phyloP scores from a whole-genome alignment of 352 stramenopile species.

The Albugo laibachii region DNA sequence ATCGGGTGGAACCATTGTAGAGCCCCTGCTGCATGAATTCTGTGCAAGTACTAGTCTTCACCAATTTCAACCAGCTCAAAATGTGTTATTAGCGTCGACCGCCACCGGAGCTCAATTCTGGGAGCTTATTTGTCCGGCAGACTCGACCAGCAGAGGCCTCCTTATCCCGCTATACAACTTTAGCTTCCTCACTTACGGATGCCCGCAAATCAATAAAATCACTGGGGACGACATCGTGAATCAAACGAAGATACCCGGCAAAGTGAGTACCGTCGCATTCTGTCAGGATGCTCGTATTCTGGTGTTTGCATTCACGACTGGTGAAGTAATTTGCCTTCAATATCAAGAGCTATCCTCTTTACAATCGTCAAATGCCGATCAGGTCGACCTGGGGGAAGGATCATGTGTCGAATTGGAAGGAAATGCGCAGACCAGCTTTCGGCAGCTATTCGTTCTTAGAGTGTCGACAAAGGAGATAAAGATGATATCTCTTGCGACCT shows the following conservation, averaged over 20 bases:
- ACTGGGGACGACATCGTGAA: too few relatives aligned
- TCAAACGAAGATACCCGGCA: not conserved
- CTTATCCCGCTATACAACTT: constrained; percentile 18
- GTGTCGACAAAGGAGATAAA: constrained; percentile 36
- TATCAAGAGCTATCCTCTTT: constrained; percentile 5
- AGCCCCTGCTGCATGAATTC: constrained; percentile 34
- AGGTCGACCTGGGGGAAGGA: too few relatives aligned
- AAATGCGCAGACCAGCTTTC: constrained; percentile 9
- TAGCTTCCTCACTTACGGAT: constrained; percentile 7
- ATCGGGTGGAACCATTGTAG: constrained; percentile 30
- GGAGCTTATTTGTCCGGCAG: constrained; percentile 23
- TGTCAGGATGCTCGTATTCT: constrained; percentile 23
- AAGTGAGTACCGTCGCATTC: constrained; percentile 27
- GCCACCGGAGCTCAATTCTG: constrained; percentile 41
- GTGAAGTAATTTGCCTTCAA: constrained; percentile 31
- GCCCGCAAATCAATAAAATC: constrained; percentile 11
- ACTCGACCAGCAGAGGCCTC: constrained; percentile 33
- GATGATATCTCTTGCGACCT: constrained; percentile 22
- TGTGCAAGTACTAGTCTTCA: constrained; percentile 3
- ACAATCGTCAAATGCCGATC: constrained; percentile 1
- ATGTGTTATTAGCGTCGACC: constrained; percentile 37
- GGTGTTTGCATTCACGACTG: constrained; percentile 24
- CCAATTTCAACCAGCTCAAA: constrained; percentile 12
- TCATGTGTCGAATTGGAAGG: too few relatives aligned
- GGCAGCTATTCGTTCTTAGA: constrained; percentile 26